These are phyloP conservation scores for Cardamine resedifolia DNA, from an alignment of 345 rosid genomes.

Conservation along the genomic window DNA sequence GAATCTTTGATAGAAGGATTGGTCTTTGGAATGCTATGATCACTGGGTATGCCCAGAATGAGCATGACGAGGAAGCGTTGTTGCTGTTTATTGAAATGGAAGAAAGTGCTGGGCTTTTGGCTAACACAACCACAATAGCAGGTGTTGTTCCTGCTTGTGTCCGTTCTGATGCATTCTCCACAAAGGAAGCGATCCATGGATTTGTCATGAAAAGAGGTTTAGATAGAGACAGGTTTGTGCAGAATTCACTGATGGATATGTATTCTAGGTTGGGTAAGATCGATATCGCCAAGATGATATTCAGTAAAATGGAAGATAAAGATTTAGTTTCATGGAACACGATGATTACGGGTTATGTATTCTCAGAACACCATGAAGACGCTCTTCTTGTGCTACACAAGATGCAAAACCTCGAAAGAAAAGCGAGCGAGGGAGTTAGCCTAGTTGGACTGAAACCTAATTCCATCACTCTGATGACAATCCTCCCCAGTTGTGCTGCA, in stretches of 20 bases:
- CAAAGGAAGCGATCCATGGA: conserved; percentile 76
- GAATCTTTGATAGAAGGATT: conserved; percentile 45
- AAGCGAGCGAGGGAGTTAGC: conserved; percentile 26
- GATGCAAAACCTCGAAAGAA: conserved; percentile 56
- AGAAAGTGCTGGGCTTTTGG: conserved; percentile 48
- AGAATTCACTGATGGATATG: conserved; percentile 89
- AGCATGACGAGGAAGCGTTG: conserved; percentile 63
- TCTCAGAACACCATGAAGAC: conserved; percentile 50
- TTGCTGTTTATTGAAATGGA: conserved; percentile 72
- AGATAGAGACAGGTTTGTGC: conserved; percentile 60
- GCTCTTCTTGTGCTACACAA: conserved; percentile 62
- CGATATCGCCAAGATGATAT: conserved; percentile 55
- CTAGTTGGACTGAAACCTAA: conserved; percentile 54
- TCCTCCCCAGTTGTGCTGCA: conserved; percentile 80
- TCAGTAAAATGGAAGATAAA: conserved; percentile 59
- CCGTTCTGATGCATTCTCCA: conserved; percentile 54
- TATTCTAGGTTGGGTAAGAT: conserved; percentile 73
- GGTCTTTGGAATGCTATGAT: conserved; percentile 95
- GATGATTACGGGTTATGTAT: conserved; percentile 69
- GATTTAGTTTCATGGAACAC: conserved; percentile 91
- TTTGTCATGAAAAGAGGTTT: conserved; percentile 65
- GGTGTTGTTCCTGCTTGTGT: conserved; percentile 73
- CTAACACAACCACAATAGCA: conserved; percentile 87
- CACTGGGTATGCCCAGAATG: conserved; percentile 78
- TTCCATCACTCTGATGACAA: conserved; percentile 80